Evolutionary conservation across 305 asterid genomes (phyloP).

Genomic region (Solanum hybrid): DNA sequence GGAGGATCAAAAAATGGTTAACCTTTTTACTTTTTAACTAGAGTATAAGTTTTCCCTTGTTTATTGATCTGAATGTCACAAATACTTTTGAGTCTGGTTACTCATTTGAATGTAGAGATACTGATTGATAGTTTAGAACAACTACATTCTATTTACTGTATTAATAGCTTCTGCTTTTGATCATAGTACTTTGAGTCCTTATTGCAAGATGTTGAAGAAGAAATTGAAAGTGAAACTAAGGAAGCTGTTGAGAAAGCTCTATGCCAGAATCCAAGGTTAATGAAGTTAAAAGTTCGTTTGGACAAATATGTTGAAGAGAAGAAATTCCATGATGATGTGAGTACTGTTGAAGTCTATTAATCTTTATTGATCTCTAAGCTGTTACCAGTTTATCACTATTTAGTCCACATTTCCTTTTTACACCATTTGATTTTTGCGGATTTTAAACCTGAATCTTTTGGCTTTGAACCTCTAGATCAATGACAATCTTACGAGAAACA

Average conservation of each 20-base stretch:
- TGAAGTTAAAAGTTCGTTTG: constrained; percentile 59
- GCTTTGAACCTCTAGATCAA: constrained; percentile 40
- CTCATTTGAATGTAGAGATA: background rate
- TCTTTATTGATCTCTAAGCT: background rate
- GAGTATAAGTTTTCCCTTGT: background rate
- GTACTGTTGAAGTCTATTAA: constrained; percentile 12
- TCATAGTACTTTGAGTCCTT: constrained; percentile 77
- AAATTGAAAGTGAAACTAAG: constrained; percentile 47
- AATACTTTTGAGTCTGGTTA: background rate
- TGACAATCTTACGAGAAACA: constrained; percentile 75
- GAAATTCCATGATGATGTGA: constrained; percentile 76
- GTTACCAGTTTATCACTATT: background rate
- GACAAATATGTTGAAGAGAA: constrained; percentile 53
- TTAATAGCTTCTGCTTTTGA: constrained; percentile 19
- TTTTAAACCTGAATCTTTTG: constrained; percentile 11
- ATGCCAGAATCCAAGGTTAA: constrained; percentile 60
- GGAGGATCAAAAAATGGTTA: constrained; percentile 79
- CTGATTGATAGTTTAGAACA: background rate
- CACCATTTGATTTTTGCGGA: background rate
- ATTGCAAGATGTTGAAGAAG: constrained; percentile 65
- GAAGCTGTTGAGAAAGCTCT: constrained; percentile 65
- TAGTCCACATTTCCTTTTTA: background rate
- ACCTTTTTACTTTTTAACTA: constrained; percentile 6
- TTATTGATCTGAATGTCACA: background rate
- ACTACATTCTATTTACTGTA: constrained; percentile 12